phyloP scores from a whole-genome alignment of 2,329 filamentous ascomycete genomes.

The Hirsutella minnesotensis region DNA sequence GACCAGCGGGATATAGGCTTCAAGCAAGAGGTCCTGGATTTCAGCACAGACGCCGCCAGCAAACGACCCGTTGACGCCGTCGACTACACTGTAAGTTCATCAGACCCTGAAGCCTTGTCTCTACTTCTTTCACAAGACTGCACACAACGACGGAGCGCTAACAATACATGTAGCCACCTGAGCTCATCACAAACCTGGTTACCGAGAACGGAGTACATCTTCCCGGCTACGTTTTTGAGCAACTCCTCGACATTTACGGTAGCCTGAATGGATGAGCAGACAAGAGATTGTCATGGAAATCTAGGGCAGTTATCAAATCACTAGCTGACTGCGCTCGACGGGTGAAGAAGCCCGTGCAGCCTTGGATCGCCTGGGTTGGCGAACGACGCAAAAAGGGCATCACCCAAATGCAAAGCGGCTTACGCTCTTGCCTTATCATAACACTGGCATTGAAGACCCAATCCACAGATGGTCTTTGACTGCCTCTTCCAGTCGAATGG shows the following conservation, averaged over 20 bases:
- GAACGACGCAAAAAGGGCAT: too few relatives aligned
- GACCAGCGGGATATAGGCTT: constrained; percentile 72
- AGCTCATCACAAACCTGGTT: constrained; percentile 59
- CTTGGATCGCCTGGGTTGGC: too few relatives aligned
- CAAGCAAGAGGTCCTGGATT: constrained; percentile 66
- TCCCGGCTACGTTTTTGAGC: constrained; percentile 57
- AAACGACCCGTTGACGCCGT: constrained; percentile 44
- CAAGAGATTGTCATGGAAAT: too few relatives aligned
- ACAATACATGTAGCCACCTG: constrained; percentile 40
- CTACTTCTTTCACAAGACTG: not conserved
- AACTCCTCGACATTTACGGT: constrained; percentile 52
- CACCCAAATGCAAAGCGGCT: too few relatives aligned
- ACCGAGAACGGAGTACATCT: constrained; percentile 65
- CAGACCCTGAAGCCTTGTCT: not conserved
- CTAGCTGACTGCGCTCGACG: too few relatives aligned
- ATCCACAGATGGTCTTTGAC: too few relatives aligned
- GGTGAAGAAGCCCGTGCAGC: too few relatives aligned
- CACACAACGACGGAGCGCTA: constrained; percentile 4
- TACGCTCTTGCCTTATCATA: too few relatives aligned
- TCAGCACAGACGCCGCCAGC: constrained; percentile 41
- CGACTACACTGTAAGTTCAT: constrained; percentile 55
- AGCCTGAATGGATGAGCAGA: constrained; percentile 27
- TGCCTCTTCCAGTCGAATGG: too few relatives aligned
- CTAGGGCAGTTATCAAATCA: too few relatives aligned
- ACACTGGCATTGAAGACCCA: too few relatives aligned